Conservation (phyloP, 2,329 filamentous ascomycete genomes). For the Beauveria scarabaeidicola region DNA sequence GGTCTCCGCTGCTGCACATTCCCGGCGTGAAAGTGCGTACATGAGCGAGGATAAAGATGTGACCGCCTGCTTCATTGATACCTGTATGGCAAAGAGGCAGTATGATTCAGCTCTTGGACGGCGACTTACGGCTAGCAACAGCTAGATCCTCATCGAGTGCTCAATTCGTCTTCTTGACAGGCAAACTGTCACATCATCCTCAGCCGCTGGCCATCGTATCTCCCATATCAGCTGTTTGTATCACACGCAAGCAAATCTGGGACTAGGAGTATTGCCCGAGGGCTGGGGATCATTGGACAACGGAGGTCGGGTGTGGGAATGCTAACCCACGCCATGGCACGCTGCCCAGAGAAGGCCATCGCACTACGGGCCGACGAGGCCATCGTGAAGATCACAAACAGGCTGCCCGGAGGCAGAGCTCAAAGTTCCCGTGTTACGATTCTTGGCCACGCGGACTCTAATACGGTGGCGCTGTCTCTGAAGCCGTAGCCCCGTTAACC, state of each 20-base stretch:
- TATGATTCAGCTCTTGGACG: neutral
- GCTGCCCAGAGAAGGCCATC: neutral
- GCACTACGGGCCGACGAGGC: conserved; percentile 5
- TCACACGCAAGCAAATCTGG: neutral
- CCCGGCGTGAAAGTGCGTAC: neutral
- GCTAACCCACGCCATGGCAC: conserved; percentile 2
- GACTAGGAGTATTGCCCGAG: neutral
- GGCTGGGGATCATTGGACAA: neutral
- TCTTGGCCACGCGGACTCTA: conserved; percentile 1
- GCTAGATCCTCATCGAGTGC: neutral
- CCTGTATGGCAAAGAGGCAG: neutral
- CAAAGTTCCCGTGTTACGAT: neutral
- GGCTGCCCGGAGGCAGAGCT: neutral
- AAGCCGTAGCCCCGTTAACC: conserved; percentile 3
- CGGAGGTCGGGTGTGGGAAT: neutral
- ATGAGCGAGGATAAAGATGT: neutral
- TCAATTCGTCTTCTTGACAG: neutral
- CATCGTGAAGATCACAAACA: conserved; percentile 8
- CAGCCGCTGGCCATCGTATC: neutral
- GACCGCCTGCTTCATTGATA: neutral
- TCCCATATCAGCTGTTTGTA: neutral
- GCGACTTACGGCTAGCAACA: neutral
- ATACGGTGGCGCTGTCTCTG: conserved; percentile 9
- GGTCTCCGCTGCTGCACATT: neutral
- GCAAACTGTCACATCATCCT: neutral